Evolutionary conservation across 805 yeast genomes (phyloP), one percentile per base, ranked within the genome.

Genomic region (Komagataella ulmi): DNA sequence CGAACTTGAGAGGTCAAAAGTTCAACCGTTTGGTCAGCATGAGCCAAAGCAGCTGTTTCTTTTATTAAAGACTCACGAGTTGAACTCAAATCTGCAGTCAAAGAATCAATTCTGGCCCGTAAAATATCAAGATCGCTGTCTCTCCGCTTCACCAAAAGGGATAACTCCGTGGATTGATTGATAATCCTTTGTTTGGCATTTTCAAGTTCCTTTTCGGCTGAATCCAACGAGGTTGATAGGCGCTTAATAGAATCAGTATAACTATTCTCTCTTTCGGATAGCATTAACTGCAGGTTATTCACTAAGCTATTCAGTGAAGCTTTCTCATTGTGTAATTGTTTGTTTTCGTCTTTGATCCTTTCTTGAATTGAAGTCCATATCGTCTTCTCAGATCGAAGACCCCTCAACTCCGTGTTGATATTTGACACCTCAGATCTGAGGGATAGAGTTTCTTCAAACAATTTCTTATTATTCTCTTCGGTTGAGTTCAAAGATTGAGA

Each of bases 91-190:
- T 78, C 79, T 10, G 66, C 62, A 50, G 73, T 69, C 36, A 85
- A 64, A 17, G 73, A 68, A 52, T 81, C 85, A 44, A 84, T 74
- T 61, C 81, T 81, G 48, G 76, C 79, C 68, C 84, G 75, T 65
- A 73, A 72, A 50, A 80, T 76, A 49, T 70, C 74, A 45, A 79
- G 68, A 48, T 81, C 79, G 23, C 74, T 60, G 54, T 83, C 88
- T 54, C 73, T 79, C 5, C 81, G 70, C 24, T 76, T 69, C n/a
- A 76, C 61, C 17, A 71, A 59, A 7, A 76, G 71, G 52, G 74
- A 74, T 46, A 81, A 70, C 55, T 85, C 90, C 53, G 73, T 66
- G 23, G 63, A 63, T 47, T 72, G 75, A 21, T 74, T 71, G 2
- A 69, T 72, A 43, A 83, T 64, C 53, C 71, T 76, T 4, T 69